Base-by-base conservation (phyloP, 208 protist species). In the Trypanosoma lewisi region DNA sequence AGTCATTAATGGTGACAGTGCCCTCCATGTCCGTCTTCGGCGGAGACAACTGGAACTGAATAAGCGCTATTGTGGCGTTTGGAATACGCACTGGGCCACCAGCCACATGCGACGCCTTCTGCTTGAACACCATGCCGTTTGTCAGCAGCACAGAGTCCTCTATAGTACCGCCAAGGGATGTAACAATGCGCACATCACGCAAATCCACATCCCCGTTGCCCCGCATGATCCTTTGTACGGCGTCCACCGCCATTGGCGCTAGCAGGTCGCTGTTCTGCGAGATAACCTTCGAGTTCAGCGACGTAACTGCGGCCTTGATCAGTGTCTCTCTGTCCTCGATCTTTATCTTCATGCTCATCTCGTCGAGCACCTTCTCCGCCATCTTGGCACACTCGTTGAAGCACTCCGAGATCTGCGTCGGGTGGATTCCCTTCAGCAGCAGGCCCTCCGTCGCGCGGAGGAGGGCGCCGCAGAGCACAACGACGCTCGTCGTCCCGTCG, bases 401-500 rank as follows among this genome's bases (percentile, higher is more conserved):
- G 34, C 91, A 76, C 48, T 98, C 87, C 4, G 94, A 89, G 57
- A 99, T 99, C 27, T 93, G 73, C 8, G 89, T 97, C 12, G 98
- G 96, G 80, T 99, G 98, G 69, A 99, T 98, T 61, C 97, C 97
- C 71, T 97, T 97, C 39, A 82, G 61, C 33, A 99, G 83, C 47
- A 99, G 83, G 14, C 78, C 63, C 70, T 98, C 80, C 34, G 87
- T 82, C 5, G 96, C 89, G 17, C 78, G 71, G 8, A 99, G 87
- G 21, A 99, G 77, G 25, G 91, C 75, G 39, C 98, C 98, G 44
- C 96, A 95, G n/a, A 99, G 80, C 31, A 99, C 97, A 37, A 98
- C 96, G 2, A 99, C 98, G 36, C 95, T 97, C 17, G 99, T 99
- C 5, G 99, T 99, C 56, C 99, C 99, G 75, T 99, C 99, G 51